Base-by-base conservation (phyloP, 495 filamentous ascomycete species). In the Neurospora sp. region DNA sequence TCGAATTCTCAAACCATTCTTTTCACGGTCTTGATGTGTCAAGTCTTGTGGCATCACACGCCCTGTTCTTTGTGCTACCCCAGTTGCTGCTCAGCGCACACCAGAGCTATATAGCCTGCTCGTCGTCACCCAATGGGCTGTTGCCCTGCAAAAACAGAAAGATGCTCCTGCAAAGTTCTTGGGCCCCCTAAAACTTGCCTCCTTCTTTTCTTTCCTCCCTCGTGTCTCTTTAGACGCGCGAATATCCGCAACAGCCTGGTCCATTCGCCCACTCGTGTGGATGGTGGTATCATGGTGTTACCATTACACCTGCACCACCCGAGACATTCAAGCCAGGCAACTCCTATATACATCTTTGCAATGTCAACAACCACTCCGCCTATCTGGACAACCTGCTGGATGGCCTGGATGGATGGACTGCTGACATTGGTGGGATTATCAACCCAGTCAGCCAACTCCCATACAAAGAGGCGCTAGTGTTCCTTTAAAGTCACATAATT, bases 91-190 rank as follows among this genome's bases (percentile, higher is more conserved):
- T 48, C 75, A 78, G 73, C 75, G 71, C 73, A 77, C 75, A 76
- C 42, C 77, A 72, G 61, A 72, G 69, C 31, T 12, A 70, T 73
- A 73, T 76, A 76, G 74, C 77, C 78, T 76, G 71, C 76, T 74
- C 20, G 48, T 68, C 69, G 69, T 71, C 44, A 70, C 53, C 78
- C 78, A 77, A 78, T 79, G 68, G 59, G 40, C 22, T 70, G 27
- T 70, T n/a, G 59, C 22, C 44, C 39, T 68, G 69, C 42, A 44
- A 20, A 72, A 53, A 73, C 27, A 27, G 27, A 27, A 68, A 61
- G 71, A 61, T 59, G 70, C 61, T 73, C 75, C 73, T 78, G 76
- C 73, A 66, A 53, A 41, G 44, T 8, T 42, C 44, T 69, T 53
- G 48, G 44, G 70, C 66, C 53, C 66, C 71, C 41, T 59, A 44